Percentiles rank a stretch among this genome's conserved stretches.
Conservation (phyloP, 495 filamentous ascomycete genomes). For the Tetracladium marchalianum region DNA sequence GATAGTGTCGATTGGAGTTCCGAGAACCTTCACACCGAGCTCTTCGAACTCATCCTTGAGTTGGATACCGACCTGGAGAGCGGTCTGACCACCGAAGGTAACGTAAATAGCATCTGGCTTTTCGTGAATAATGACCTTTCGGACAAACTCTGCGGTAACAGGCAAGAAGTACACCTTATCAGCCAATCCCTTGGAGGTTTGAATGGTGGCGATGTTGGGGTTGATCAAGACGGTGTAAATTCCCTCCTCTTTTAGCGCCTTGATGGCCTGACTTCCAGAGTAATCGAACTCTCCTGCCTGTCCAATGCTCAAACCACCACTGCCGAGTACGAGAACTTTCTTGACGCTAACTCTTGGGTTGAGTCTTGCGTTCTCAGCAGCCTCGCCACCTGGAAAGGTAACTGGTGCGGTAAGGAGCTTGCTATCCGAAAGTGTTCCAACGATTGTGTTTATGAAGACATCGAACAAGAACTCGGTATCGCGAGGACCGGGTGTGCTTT, state of each 20-base stretch:
- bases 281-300: slow-evolving; percentile 98
- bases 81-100: slow-evolving; percentile 93
- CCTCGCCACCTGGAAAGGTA: slow-evolving; percentile 72
- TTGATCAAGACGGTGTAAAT: slow-evolving; percentile 95
- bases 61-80: slow-evolving; percentile 88
- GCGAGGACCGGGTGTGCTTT: slow-evolving; percentile 90
- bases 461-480: slow-evolving; percentile 97
- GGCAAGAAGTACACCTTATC: slow-evolving; percentile 98
- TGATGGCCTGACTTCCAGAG: slow-evolving; percentile 90
- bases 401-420: slow-evolving; percentile 60
- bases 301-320: slow-evolving; percentile 89
- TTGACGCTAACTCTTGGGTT: slow-evolving; percentile 76
- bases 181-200: slow-evolving; percentile 93
- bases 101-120: slow-evolving; percentile 92
- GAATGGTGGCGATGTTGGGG: slow-evolving; percentile 97
- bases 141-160: slow-evolving; percentile 94
- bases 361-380: slow-evolving; percentile 62
- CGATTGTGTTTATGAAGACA: slow-evolving; percentile 83
- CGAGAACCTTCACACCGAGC: slow-evolving; percentile 86
- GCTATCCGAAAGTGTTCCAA: slow-evolving; percentile 47
- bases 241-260: slow-evolving; percentile 91
- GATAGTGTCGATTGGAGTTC: slow-evolving; percentile 95
- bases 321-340: slow-evolving; percentile 89
- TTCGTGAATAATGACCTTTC: slow-evolving; percentile 89
- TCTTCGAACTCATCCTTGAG: slow-evolving; percentile 90